A percentile compares a stretch with the other conserved stretches of the same genome.
phyloP scores from a whole-genome alignment of 495 filamentous ascomycete genomes.

The Hypoxylon fuscum region DNA sequence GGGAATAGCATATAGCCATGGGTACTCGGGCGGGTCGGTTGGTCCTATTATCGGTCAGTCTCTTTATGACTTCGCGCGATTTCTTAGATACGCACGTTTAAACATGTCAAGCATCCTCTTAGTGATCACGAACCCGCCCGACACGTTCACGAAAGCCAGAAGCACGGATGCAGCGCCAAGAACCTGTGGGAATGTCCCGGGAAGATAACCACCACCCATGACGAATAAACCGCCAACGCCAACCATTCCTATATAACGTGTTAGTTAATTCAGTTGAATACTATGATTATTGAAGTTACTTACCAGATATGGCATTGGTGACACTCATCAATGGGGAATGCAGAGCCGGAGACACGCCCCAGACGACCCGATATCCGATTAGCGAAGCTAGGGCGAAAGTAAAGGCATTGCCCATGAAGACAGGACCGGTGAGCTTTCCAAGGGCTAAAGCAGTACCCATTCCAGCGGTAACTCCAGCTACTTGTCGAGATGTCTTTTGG shows the following conservation, averaged over 20 bases:
- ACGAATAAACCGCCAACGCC: conserved; percentile 84
- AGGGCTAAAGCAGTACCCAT: conserved; percentile 77
- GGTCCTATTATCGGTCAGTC: conserved; percentile 56
- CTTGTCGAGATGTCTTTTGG: conserved; percentile 77
- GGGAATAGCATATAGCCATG: conserved; percentile 82
- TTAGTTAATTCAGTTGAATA: conserved; percentile 37
- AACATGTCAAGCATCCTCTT: conserved; percentile 96
- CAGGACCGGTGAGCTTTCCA: conserved; percentile 77
- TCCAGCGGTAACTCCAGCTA: conserved; percentile 71
- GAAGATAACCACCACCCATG: conserved; percentile 77
- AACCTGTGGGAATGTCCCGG: conserved; percentile 76
- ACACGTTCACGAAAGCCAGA: conserved; percentile 82
- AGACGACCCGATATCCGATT: conserved; percentile 82
- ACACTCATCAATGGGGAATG: conserved; percentile 87
- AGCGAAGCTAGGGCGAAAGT: conserved; percentile 80
- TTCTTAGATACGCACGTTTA: conserved; percentile 58
- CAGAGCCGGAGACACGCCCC: conserved; percentile 78
- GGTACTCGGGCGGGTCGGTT: conserved; percentile 83
- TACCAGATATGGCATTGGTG: conserved; percentile 83
- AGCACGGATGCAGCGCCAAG: conserved; percentile 81
- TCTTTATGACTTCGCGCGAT: neutral
- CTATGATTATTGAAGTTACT: neutral
- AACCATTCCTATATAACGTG: conserved; percentile 64
- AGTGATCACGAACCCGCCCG: conserved; percentile 83
- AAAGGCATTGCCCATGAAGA: conserved; percentile 85